Conservation (phyloP, 1,139 yeast species). For the Pichia sp. region DNA sequence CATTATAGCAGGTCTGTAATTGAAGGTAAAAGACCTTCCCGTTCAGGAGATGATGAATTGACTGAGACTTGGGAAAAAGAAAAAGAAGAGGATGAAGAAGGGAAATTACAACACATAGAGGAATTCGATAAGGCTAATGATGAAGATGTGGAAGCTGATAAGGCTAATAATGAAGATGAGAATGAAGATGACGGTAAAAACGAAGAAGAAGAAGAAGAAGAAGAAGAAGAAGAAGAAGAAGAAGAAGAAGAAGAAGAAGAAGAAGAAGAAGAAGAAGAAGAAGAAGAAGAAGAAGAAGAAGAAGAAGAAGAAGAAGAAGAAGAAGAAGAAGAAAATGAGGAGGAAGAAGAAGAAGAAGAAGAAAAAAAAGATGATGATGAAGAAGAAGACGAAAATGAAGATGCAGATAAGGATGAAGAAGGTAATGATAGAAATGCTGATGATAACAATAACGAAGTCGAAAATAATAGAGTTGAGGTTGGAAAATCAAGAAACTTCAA, state of each 20-base stretch:
- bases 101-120: not conserved
- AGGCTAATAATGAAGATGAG: not conserved
- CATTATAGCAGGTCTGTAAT: too few relatives aligned
- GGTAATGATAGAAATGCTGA: not conserved
- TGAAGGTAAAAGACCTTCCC: too few relatives aligned
- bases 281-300: not conserved
- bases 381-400: not conserved
- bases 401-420: not conserved
- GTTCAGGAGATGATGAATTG: too few relatives aligned
- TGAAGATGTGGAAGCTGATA: too few relatives aligned
- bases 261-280: not conserved
- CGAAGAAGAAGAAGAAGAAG: not conserved
- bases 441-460: not conserved
- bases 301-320: not conserved
- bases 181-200: not conserved
- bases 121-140: not conserved
- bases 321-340: not conserved
- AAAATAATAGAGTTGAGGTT: not conserved
- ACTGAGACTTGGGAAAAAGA: not conserved
- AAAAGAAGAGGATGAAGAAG: too few relatives aligned
- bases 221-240: not conserved
- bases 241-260: not conserved
- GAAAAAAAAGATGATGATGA: too few relatives aligned
- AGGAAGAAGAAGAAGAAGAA: conserved; percentile 1
- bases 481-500: conserved; percentile 29